Evolutionary conservation across 192 early-diverging fungal genomes (phyloP), one percentile per base, ranked within the genome.

Genomic region (Umbelopsis ramanniana): DNA sequence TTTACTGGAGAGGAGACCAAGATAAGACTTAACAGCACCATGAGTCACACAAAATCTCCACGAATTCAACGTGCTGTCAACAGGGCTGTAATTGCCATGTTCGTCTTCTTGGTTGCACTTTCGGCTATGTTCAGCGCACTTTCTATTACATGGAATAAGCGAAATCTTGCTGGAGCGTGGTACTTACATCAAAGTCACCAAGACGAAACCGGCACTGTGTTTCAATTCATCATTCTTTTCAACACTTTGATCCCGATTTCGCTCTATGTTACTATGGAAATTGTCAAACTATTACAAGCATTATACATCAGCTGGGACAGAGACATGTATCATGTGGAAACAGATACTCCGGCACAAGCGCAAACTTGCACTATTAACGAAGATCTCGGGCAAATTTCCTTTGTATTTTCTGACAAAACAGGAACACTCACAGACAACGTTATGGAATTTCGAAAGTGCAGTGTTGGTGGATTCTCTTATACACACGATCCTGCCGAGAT

Each of bases 361-460:
- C 82, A 88, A 33, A 95, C 94, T 11, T 89, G 89, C 3, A 88
- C 85, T n/a, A 90, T 96, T 48, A 93, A 94, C 74, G 95, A 97
- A 80, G 95, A 97, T 66, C 81, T 97, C 21, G 94, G 93, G 21
- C 88, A 89, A 72, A 91, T 97, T 52, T 88, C 91, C 67, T 95
- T 95, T 70, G 84, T 97, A 7, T 97, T 97, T 57, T 91, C 91
- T 23, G 94, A 96, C 83, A 96, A 96, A 77, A 96, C 94, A 6
- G 94, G 94, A 29, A 96, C 94, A 14, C 80, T 96, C 40, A 97
- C 96, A 11, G 89, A 91, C 66, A 96, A 95, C 78, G 84, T 92
- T 10, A 94, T 95, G 93, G 85, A 92, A 50, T 90, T 95, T 67
- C 84, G 90, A 33, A 88, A 88, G 14, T 82, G 89, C 17, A 88